A percentile compares a stretch with the other conserved stretches of the same genome.
Conservation (phyloP, 768 basidiomycete species). For the Pulveroboletus frians region DNA sequence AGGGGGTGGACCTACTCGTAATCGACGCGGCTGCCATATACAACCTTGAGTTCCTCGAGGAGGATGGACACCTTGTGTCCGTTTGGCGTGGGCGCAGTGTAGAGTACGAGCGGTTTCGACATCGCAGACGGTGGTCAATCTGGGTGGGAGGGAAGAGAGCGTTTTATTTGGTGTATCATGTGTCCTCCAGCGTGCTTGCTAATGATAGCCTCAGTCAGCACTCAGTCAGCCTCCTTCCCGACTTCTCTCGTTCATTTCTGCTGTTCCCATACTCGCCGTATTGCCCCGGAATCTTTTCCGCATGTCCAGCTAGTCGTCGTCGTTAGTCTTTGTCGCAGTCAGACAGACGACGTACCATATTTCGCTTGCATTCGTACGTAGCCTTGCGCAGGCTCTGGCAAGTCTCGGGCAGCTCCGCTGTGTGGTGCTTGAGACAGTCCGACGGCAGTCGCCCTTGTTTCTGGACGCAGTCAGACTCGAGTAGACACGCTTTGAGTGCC, state of each 20-base stretch:
- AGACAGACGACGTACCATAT: constrained; percentile 54
- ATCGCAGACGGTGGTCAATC: constrained; percentile 6
- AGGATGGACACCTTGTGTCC: constrained; percentile 46
- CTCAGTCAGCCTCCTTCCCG: no score
- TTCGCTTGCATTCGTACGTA: constrained; percentile 87
- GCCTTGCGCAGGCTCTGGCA: constrained; percentile 77
- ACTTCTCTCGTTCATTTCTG: neutral
- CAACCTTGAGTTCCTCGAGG: constrained; percentile 59
- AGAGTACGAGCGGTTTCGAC: constrained; percentile 28
- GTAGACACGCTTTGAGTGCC: constrained; percentile 78
- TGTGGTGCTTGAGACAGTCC: constrained; percentile 74
- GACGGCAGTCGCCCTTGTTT: constrained; percentile 77
- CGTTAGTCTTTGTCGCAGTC: neutral
- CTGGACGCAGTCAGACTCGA: constrained; percentile 82
- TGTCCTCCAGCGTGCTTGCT: constrained; percentile 15
- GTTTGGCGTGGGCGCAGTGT: constrained; percentile 53
- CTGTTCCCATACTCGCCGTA: constrained; percentile 45
- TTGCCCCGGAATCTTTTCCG: constrained; percentile 78
- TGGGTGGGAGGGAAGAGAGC: neutral
- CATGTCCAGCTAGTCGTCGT: constrained; percentile 63
- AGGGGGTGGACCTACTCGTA: constrained; percentile 41
- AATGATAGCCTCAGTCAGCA: constrained; percentile 19
- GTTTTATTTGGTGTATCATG: constrained; percentile 14
- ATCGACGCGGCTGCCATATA: constrained; percentile 40
- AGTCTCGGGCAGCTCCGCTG: constrained; percentile 70